Evolutionary conservation across 805 yeast genomes (phyloP), one percentile per base, ranked within the genome.

Genomic region (Monosporozyma aquatica): DNA sequence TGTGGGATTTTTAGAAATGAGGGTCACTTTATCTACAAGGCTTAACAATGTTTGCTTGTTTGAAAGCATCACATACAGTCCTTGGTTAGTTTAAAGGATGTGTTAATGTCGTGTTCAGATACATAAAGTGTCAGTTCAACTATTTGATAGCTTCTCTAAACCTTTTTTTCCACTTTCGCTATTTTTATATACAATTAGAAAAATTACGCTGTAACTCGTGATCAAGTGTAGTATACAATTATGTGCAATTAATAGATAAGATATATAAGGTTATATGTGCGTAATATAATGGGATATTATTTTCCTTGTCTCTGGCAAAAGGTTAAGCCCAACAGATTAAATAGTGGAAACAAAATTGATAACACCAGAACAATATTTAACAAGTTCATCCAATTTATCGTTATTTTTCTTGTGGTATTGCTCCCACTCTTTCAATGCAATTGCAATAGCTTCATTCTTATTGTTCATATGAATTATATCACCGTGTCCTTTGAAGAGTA

Each of bases 291-390:
- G 17, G 11, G 11, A 28, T 23, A 4, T 34, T n/a, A 21, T 22
- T 14, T 14, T 4, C 9, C 32, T 28, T 14, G 5, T 14, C 17
- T n/a, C 36, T 48, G n/a, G n/a, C 23, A 37, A 7, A 22, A 29
- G 8, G 7, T 22, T 11, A 34, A 11, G 28, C n/a, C n/a, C 8
- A 23, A 23, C 6, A 6, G 9, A 23, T 23, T 9, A 59, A 13
- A 50, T 44, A 14, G 52, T 51, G 14, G 69, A 55, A 33, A 86
- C 67, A 53, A 84, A 78, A 48, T 70, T 72, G 25, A 83, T 65
- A 14, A 87, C 87, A 44, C 95, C 89, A 1, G 92, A 72, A 61
- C 95, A 85, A 62, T 78, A 86, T 58, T 87, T 83, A 30, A 76
- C 75, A 46, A 84, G 62, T 24, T 72, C 75, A 54, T 86, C 95